Evolutionary conservation across 495 filamentous ascomycete species (phyloP), one percentile per base, ranked within the genome.

Genomic region (Neurospora discreta): DNA sequence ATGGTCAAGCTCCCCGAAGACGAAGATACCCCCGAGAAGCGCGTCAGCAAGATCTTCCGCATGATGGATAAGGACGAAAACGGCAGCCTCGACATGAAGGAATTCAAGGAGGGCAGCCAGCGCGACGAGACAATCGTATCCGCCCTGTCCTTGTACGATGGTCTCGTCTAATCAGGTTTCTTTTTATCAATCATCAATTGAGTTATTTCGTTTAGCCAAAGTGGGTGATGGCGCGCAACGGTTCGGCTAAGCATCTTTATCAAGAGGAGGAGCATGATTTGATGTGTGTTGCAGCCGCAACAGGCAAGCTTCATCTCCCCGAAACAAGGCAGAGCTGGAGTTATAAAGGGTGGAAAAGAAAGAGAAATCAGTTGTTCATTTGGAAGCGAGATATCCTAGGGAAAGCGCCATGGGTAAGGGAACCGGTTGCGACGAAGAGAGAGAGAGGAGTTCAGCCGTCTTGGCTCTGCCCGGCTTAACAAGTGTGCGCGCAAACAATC

Each of bases 61-160:
- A 98, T 98, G 95, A 99, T 99, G 95, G 95, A 99, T 84, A 99
- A 99, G 85, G 95, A 99, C 79, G 94, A 99, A 85, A 98, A 98
- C 78, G 91, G 94, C 72, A 93, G 90, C 78, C 83, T 97, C 69
- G 91, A 95, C 81, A 92, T 97, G 87, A 90, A 94, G 69, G 95
- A 99, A 81, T 99, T 99, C 86, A 98, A 98, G 82, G 95, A 98
- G 82, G 95, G 96, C 77, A 97, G 93, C 83, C 96, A 98, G 85
- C 92, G 94, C 44, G 95, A 99, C 81, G 95, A 97, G 82, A 99
- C 96, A n/a, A 99, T 99, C 79, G 95, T 99, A 44, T 97, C 93
- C 67, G 95, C 96, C 15, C 85, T 99, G 75, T 97, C 94, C 69
- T 86, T 99, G 71, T 99, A 99, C 77, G 95, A 99, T 81, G 95